These are phyloP conservation scores for Metschnikowia kofuensis DNA, from an alignment of 805 yeast species.

Conservation along the genomic window DNA sequence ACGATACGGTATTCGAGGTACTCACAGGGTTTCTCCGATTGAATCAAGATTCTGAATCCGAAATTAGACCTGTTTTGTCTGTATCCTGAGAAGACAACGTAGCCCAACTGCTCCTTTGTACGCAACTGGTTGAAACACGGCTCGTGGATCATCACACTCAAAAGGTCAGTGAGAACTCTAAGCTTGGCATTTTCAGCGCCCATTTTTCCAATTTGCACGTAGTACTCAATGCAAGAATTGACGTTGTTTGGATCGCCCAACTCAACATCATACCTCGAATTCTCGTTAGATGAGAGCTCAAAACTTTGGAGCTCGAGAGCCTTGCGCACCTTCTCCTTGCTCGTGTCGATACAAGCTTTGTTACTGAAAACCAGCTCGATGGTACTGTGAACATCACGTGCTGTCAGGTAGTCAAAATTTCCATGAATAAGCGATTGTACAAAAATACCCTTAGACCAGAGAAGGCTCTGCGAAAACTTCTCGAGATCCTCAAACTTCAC, in stretches of 20 bases:
- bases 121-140: constrained; percentile 88
- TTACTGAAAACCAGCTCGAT: constrained; percentile 35
- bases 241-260: constrained; percentile 67
- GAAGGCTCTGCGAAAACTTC: constrained; percentile 42
- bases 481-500: constrained; percentile 49
- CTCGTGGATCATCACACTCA: constrained; percentile 73
- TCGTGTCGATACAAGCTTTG: constrained; percentile 20
- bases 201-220: constrained; percentile 57
- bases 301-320: constrained; percentile 33
- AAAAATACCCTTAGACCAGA: constrained; percentile 57
- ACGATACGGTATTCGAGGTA: constrained; percentile 77
- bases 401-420: constrained; percentile 55
- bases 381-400: constrained; percentile 46
- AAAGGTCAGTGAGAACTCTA: constrained; percentile 55
- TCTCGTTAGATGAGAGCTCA: constrained; percentile 37
- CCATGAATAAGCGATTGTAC: constrained; percentile 78
- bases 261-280: constrained; percentile 45
- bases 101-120: constrained; percentile 93
- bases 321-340: constrained; percentile 10
- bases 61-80: constrained; percentile 66
- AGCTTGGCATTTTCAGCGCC: constrained; percentile 21
- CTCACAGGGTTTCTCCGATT: constrained; percentile 74
- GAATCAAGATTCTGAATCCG: constrained; percentile 74
- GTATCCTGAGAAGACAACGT: constrained; percentile 81
- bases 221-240: constrained; percentile 82